Percentiles rank a stretch among this genome's conserved stretches.
Evolutionary conservation across 805 yeast species (phyloP).

Genomic region (Candida xyloterini): DNA sequence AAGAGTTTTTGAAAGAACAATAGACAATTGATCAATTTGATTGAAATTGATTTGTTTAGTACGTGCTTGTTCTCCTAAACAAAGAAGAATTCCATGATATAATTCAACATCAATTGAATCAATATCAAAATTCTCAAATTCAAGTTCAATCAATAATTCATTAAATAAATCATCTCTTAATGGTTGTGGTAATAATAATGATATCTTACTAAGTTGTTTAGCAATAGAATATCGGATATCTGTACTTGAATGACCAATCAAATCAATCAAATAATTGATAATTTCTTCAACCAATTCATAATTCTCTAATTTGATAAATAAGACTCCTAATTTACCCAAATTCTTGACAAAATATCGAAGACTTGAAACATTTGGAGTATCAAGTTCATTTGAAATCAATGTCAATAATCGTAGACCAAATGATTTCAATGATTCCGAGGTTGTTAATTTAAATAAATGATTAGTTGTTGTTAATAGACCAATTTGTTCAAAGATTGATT

Average conservation of each 20-base stretch:
- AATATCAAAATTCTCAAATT: conserved; percentile 26
- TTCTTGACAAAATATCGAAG: conserved; percentile 30
- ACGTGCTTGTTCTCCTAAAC: conserved; percentile 47
- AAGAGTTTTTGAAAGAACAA: conserved; percentile 44
- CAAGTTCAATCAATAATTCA: conserved; percentile 35
- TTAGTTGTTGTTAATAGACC: conserved; percentile 25
- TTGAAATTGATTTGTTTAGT: conserved; percentile 16
- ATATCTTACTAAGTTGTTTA: conserved; percentile 56
- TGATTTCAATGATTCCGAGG: conserved; percentile 1
- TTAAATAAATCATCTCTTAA: conserved; percentile 42
- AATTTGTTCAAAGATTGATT: conserved; percentile 13
- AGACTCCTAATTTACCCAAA: conserved; percentile 39
- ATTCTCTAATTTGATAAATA: conserved; percentile 21
- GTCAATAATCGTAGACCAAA: conserved; percentile 16
- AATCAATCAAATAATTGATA: conserved; percentile 44
- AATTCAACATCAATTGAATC: conserved; percentile 39
- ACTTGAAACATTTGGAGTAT: conserved; percentile 8
- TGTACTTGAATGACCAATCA: conserved; percentile 49
- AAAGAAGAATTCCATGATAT: conserved; percentile 59
- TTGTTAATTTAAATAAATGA: conserved; percentile 21
- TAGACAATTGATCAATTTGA: conserved; percentile 27
- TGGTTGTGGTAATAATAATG: conserved; percentile 29
- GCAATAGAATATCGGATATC: conserved; percentile 63
- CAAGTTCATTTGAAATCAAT: conserved; percentile 18
- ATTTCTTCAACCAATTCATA: conserved; percentile 46